Base-by-base conservation (phyloP, 2,329 filamentous ascomycete genomes). In the Drechslerella stenobrocha region DNA sequence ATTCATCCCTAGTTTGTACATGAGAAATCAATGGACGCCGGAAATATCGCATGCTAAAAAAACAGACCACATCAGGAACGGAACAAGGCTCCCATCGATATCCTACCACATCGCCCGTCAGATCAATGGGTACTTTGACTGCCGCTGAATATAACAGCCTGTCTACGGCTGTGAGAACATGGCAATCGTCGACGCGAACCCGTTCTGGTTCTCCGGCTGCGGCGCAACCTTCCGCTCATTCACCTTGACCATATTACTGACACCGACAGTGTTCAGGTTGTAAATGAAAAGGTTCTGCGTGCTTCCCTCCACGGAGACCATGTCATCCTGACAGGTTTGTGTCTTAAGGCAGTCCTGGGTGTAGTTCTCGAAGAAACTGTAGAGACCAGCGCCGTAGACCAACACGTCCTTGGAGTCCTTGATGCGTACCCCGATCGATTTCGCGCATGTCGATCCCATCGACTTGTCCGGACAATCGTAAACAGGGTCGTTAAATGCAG, bases 281-380 rank as follows among this genome's bases (percentile, higher is more conserved):
- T 79, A 79, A 48, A 79, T 73, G 51, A 74, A 76, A 20, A 80
- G 70, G 40, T 74, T 73, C 45, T 72, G 75, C 7, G 67, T 70
- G 73, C 71, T 44, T n/a, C 61, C 64, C 13, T 76, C 76, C 70
- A 73, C 50, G 7, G 64, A 69, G 8, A 70, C 57, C 52, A 73
- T 71, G 1, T 59, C 51, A 20, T 70, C 67, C 51, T 73, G 72
- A 48, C 72, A 73, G 13, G 72, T 73, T 23, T 70, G 58, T 11
- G 52, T 37, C 18, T 65, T 65, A 11, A 73, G 52, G 30, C 72
- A 73, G 3, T 61, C 59, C 18, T 73, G 72, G 4, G 35, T 79
- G 76, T 87, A 87, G 75, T 86, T 83, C 74, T 82, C 79, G 74
- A 87, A 88, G 78, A 87, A 87, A 1, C 80, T 83, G 76, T 89